A percentile compares a stretch with the other conserved stretches of the same genome.
phyloP scores from a whole-genome alignment of 2,329 filamentous ascomycete species.

The Boeremia exigua region DNA sequence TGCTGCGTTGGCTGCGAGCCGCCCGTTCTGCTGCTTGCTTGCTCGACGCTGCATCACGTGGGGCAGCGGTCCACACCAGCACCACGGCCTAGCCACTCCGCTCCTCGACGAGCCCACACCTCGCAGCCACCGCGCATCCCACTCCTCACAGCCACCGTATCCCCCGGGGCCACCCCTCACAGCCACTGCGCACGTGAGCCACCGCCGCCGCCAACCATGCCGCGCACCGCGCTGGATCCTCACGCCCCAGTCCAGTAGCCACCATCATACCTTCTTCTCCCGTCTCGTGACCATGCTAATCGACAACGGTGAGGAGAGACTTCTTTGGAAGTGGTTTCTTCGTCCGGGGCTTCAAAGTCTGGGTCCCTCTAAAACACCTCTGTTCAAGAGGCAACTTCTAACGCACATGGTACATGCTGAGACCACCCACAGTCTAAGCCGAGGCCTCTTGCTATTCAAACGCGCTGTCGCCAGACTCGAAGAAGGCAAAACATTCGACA shows the following conservation, averaged over 20 bases:
- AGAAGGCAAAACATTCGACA: constrained; percentile 20
- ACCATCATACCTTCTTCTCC: constrained; percentile 21
- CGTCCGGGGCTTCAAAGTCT: background rate
- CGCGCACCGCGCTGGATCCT: too few relatives aligned
- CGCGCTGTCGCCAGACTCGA: constrained; percentile 32
- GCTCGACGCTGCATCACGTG: constrained; percentile 1
- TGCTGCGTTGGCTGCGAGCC: background rate
- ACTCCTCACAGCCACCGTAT: too few relatives aligned
- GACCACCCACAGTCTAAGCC: constrained; percentile 19
- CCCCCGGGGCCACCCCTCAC: too few relatives aligned
- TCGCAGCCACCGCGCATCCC: too few relatives aligned
- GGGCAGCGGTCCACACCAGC: background rate
- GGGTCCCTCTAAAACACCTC: constrained; percentile 18
- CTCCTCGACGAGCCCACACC: too few relatives aligned
- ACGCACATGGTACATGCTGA: constrained; percentile 29
- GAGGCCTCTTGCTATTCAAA: constrained; percentile 33
- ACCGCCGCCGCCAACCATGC: too few relatives aligned
- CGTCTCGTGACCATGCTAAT: constrained; percentile 32
- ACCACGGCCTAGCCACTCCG: too few relatives aligned
- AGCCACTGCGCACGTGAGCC: too few relatives aligned
- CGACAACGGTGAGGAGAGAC: constrained; percentile 26
- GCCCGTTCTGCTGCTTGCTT: background rate
- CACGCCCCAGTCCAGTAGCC: constrained; percentile 11
- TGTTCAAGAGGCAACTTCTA: constrained; percentile 35
- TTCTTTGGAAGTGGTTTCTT: constrained; percentile 41